Evolutionary conservation across 2,329 filamentous ascomycete genomes (phyloP), one percentile per base, ranked within the genome.

Genomic region (Esteya vermicola): DNA sequence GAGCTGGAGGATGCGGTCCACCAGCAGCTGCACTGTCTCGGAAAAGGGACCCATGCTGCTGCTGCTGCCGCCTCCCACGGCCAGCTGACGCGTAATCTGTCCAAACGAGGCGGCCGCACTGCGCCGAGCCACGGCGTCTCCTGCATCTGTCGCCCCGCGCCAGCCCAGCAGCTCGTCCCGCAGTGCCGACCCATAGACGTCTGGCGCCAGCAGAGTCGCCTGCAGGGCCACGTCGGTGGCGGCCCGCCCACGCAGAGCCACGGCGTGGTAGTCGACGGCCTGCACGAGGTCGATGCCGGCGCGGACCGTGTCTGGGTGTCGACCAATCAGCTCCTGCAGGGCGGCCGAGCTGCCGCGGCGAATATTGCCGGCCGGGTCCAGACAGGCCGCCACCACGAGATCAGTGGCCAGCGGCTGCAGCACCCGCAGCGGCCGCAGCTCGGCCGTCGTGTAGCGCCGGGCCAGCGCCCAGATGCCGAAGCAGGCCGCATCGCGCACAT

Each of bases 381-480:
- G 67, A 46, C 81, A 91, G 6, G 85, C 86, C 2, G 85, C 76
- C 12, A 82, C 75, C 1, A 93, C 73, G 13, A 98, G 68, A 51
- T 93, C 81, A 1, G 79, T 81, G 1, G 84, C 89, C 9, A 98
- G 64, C 10, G 31, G 13, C 6, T 36, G 31, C 18, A 33, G 47
- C 2, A 64, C 63, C 2, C 73, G 63, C 1, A 93, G 70, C 0
- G 65, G 64, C 10, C 81, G 65, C 7, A 96, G 67, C 56, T 96
- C 89, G 1, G 64, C 54, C 0, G 86, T 94, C 1, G 75, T 78
- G 51, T 96, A 98, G 40, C 89, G 79, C 41, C 91, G 73, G 19
- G 89, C 85, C 8, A 96, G 58, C 1, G 88, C 82, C 91, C 91
- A 98, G 20, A 96, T 80, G 7, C 91, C 91, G 55, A 96, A 98